Percentiles rank a stretch among this genome's conserved stretches.
phyloP scores from a whole-genome alignment of 2,329 filamentous ascomycete genomes.

The Exophiala dermatitidis region DNA sequence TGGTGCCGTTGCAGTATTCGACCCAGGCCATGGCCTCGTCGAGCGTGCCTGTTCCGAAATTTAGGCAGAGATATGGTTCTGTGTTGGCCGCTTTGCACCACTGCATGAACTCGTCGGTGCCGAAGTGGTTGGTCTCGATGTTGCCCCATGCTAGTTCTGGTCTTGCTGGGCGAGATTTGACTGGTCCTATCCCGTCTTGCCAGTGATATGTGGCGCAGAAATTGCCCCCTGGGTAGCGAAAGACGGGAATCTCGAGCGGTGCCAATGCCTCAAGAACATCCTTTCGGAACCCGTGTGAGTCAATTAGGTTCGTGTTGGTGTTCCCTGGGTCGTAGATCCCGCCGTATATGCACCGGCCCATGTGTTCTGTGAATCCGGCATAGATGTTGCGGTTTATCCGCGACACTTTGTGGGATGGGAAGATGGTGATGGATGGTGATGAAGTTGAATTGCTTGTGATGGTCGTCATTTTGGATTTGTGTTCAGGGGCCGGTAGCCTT shows the following conservation, averaged over 20 bases:
- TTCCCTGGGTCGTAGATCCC: conserved; percentile 75
- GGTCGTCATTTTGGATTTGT: conserved; percentile 53
- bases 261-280: conserved; percentile 69
- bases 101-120: conserved; percentile 78
- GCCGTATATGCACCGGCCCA: conserved; percentile 83
- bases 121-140: conserved; percentile 66
- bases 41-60: conserved; percentile 67
- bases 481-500: neutral
- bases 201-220: conserved; percentile 82
- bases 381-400: conserved; percentile 76
- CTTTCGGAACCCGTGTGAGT: conserved; percentile 66
- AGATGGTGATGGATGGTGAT: conserved; percentile 55
- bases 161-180: conserved; percentile 58
- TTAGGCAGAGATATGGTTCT: conserved; percentile 72
- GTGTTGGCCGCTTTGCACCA: conserved; percentile 68
- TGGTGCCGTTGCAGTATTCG: conserved; percentile 77
- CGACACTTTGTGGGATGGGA: conserved; percentile 58
- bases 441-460: conserved; percentile 61
- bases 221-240: conserved; percentile 68
- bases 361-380: conserved; percentile 82
- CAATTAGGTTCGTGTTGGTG: conserved; percentile 50
- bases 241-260: conserved; percentile 67
- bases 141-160: conserved; percentile 73
- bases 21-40: conserved; percentile 54
- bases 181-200: conserved; percentile 71